Percentiles rank a stretch among this genome's conserved stretches.
These are phyloP conservation scores for Phyllosticta ampelicida DNA, from an alignment of 2,329 filamentous ascomycete genomes.

Conservation along the genomic window DNA sequence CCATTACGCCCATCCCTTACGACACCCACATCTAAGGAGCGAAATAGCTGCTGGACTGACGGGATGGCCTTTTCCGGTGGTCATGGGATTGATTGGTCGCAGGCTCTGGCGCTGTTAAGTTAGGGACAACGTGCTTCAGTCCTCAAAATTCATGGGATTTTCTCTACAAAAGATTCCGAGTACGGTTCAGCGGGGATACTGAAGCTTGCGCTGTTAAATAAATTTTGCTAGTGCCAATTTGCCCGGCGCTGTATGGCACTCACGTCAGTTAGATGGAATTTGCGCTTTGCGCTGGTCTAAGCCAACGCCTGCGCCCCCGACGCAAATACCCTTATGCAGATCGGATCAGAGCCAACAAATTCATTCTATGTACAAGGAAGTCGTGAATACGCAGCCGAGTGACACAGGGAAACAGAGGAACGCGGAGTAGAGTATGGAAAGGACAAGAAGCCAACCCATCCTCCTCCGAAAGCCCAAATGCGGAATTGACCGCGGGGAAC, in stretches of 20 bases:
- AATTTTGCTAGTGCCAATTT: neutral
- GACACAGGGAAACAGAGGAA: neutral
- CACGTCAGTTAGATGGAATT: neutral
- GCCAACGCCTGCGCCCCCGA: neutral
- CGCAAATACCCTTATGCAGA: neutral
- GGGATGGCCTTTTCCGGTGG: conserved; percentile 11
- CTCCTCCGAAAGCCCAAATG: neutral
- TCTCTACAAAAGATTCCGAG: neutral
- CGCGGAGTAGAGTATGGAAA: neutral
- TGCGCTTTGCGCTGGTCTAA: too few relatives aligned
- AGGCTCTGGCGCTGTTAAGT: conserved; percentile 10
- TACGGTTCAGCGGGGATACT: neutral
- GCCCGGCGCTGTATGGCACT: neutral
- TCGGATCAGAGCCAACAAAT: neutral
- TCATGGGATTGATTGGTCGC: conserved; percentile 1
- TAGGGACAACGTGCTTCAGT: conserved; percentile 11
- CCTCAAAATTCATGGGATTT: conserved; percentile 6
- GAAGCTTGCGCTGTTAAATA: neutral
- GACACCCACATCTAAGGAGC: conserved; percentile 87
- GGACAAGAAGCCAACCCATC: neutral
- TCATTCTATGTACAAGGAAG: neutral
- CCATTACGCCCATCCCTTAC: conserved; percentile 83
- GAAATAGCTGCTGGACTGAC: conserved; percentile 12
- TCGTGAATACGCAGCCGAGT: neutral
- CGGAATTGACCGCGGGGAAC: neutral